Evolutionary conservation across 1,284 basidiomycete genomes (phyloP).

Genomic region (Cerioporus squamosus): DNA sequence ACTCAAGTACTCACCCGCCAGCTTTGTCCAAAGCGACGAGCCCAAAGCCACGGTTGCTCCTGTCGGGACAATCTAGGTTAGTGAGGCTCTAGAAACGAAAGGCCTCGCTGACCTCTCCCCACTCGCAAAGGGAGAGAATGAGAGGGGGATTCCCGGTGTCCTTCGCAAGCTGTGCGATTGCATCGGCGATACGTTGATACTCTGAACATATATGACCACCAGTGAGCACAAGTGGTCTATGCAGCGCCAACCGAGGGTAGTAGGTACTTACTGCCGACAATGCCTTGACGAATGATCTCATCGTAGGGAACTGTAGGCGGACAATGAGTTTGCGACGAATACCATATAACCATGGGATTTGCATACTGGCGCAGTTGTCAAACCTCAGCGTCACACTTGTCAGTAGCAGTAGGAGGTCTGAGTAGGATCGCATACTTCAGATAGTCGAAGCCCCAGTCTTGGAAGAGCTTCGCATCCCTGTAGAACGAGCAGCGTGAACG

Average conservation of each 20-base stretch:
- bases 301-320: slow-evolving; percentile 48
- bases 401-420: neutral
- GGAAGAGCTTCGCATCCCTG: slow-evolving; percentile 46
- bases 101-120: slow-evolving; percentile 47
- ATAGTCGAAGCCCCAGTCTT: slow-evolving; percentile 57
- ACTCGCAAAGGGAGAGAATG: slow-evolving; percentile 55
- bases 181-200: slow-evolving; percentile 52
- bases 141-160: slow-evolving; percentile 45
- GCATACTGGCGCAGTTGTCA: slow-evolving; percentile 54
- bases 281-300: slow-evolving; percentile 47
- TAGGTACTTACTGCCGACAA: slow-evolving; percentile 48
- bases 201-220: slow-evolving; percentile 37
- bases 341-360: neutral
- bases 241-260: too few relatives aligned
- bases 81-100: neutral
- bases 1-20: slow-evolving; percentile 50
- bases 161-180: slow-evolving; percentile 45
- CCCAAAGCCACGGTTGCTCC: slow-evolving; percentile 43
- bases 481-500: neutral
- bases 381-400: slow-evolving; percentile 33
- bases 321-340: neutral
- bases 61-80: slow-evolving; percentile 2
- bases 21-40: slow-evolving; percentile 45
- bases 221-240: neutral
- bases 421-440: slow-evolving; percentile 44